phyloP scores from a whole-genome alignment of 2,329 filamentous ascomycete genomes.

The Calycina herbarum region DNA sequence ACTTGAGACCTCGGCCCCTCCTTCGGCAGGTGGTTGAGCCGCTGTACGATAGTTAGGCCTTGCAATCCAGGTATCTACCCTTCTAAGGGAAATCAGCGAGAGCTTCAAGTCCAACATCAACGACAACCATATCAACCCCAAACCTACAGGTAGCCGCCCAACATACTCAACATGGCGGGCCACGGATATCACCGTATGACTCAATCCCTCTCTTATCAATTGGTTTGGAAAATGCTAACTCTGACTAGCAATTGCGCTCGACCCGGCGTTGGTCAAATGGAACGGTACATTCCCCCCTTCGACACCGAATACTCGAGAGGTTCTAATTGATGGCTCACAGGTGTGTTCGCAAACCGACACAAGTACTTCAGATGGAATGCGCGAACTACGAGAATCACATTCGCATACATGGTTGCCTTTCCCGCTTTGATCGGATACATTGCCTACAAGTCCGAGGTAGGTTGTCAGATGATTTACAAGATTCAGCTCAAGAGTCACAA shows the following conservation, averaged over 20 bases:
- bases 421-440: constrained; percentile 70
- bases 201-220: neutral
- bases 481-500: neutral
- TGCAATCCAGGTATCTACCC: no score
- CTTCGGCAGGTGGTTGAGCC: neutral
- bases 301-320: constrained; percentile 13
- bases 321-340: constrained; percentile 46
- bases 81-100: neutral
- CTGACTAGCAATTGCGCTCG: constrained; percentile 33
- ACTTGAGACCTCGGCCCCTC: constrained; percentile 1
- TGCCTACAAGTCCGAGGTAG: constrained; percentile 83
- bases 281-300: constrained; percentile 43
- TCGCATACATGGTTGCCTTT: constrained; percentile 74
- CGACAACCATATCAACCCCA: neutral
- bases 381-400: constrained; percentile 75
- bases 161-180: constrained; percentile 47
- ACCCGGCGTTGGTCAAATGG: constrained; percentile 57
- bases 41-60: no score
- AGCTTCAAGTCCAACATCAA: neutral
- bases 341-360: constrained; percentile 81
- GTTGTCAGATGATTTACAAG: constrained; percentile 44
- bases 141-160: constrained; percentile 25
- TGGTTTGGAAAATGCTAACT: constrained; percentile 19
- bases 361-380: constrained; percentile 95
- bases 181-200: constrained; percentile 46